Conservation (phyloP, 352 stramenopile genomes). For the Aphanomyces euteiches region DNA sequence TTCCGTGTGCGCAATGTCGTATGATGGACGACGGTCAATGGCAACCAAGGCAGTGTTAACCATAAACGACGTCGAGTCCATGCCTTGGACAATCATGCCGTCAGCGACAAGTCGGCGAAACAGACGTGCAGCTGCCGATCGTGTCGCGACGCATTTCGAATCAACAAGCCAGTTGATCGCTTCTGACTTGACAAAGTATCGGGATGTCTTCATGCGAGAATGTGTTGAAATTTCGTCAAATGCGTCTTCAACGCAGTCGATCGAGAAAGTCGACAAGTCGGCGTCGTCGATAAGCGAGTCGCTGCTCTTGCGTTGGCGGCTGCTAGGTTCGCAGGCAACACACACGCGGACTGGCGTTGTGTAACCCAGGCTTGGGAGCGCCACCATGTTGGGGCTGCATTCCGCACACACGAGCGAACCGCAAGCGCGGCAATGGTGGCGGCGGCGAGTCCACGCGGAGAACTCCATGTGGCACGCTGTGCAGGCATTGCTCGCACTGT, state of each 20-base stretch:
- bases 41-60: too few species aligned
- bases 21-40: too few species aligned
- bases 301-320: conserved; percentile 25
- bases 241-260: conserved; percentile 55
- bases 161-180: conserved; percentile 81
- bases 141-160: conserved; percentile 55
- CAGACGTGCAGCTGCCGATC: conserved; percentile 46
- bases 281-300: conserved; percentile 42
- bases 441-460: conserved; percentile 64
- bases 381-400: conserved; percentile 58
- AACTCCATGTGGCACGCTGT: conserved; percentile 64
- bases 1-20: conserved; percentile 57
- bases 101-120: conserved; percentile 68
- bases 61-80: conserved; percentile 38
- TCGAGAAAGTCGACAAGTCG: conserved; percentile 50
- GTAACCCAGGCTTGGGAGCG: conserved; percentile 65
- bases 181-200: conserved; percentile 82
- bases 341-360: conserved; percentile 66
- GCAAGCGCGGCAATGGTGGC: conserved; percentile 74
- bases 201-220: conserved; percentile 65
- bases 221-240: conserved; percentile 65
- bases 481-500: conserved; percentile 63
- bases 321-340: conserved; percentile 48
- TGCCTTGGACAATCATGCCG: conserved; percentile 46
- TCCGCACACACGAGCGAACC: conserved; percentile 70